Conservation (phyloP, 2,329 filamentous ascomycete species). For the Diaporthe citrichinensis region DNA sequence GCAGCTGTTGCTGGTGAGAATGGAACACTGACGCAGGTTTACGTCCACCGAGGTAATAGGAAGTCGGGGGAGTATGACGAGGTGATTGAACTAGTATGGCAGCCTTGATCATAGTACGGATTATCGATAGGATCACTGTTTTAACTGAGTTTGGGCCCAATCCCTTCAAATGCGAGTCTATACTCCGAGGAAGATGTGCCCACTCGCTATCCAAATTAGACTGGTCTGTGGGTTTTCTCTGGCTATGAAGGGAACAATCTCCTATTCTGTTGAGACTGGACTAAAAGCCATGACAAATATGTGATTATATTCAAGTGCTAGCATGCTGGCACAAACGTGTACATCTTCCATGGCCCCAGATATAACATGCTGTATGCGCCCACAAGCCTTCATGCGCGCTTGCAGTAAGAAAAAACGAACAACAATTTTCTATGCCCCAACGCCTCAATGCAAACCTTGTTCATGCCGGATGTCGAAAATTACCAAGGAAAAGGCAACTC, state of each 20-base stretch:
- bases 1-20: constrained; percentile 55
- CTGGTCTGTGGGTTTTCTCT: not conserved
- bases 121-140: not conserved
- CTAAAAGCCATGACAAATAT: not conserved
- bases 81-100: constrained; percentile 64
- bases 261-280: not conserved
- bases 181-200: not conserved
- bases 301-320: not conserved
- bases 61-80: constrained; percentile 57
- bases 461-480: not conserved
- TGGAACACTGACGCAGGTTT: constrained; percentile 65
- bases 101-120: constrained; percentile 14
- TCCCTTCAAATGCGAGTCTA: not conserved
- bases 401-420: not conserved
- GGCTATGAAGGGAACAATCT: not conserved
- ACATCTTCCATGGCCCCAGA: not conserved
- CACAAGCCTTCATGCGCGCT: not conserved
- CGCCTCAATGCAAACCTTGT: not conserved
- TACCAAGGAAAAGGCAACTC: not conserved
- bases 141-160: not conserved
- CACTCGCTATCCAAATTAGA: not conserved
- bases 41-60: constrained; percentile 60
- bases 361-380: not conserved
- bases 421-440: constrained; percentile 20
- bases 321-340: not conserved